These are phyloP conservation scores for Halophytophthora batemanensis DNA, from an alignment of 352 stramenopile species.

Conservation along the genomic window DNA sequence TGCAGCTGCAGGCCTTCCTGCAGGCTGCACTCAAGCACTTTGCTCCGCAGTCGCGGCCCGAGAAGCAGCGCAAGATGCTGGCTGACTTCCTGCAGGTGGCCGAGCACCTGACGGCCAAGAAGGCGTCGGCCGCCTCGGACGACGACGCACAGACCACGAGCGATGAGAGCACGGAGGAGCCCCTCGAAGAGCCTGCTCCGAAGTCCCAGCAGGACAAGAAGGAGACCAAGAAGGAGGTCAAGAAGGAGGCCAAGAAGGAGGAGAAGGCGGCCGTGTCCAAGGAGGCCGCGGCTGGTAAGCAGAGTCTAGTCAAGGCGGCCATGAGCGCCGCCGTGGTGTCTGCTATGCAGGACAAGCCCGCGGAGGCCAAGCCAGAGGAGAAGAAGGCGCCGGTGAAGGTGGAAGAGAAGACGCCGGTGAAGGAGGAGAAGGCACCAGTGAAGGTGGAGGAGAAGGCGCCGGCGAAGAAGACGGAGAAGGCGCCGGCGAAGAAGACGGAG, in stretches of 20 bases:
- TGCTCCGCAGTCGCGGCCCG: conserved; percentile 23
- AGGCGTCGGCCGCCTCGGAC: conserved; percentile 9
- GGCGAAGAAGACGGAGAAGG: conserved; percentile 5
- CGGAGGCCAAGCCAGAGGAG: conserved; percentile 16
- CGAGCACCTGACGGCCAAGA: conserved; percentile 21
- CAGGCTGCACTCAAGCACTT: conserved; percentile 37
- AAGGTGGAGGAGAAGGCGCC: conserved; percentile 8
- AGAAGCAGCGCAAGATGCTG: conserved; percentile 32
- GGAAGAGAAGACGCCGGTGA: conserved; percentile 2
- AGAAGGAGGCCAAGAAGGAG: conserved; percentile 5
- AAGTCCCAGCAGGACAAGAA: conserved; percentile 11
- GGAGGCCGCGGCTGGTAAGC: conserved; percentile 28
- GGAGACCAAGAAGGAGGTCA: conserved; percentile 2
- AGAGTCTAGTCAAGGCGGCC: conserved; percentile 24
- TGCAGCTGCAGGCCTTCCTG: conserved; percentile 58
- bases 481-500: background rate
- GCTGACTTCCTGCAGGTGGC: conserved; percentile 48
- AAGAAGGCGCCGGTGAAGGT: background rate
- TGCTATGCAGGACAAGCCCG: conserved; percentile 28
- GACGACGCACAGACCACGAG: conserved; percentile 21
- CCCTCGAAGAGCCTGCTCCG: conserved; percentile 9
- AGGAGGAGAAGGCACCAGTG: conserved; percentile 2
- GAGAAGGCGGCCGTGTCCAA: conserved; percentile 12
- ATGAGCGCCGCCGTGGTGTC: conserved; percentile 24
- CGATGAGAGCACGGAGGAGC: conserved; percentile 26